Percentiles rank a stretch among this genome's conserved stretches.
Conservation (phyloP, 768 basidiomycete species). For the Lentinula edodes region DNA sequence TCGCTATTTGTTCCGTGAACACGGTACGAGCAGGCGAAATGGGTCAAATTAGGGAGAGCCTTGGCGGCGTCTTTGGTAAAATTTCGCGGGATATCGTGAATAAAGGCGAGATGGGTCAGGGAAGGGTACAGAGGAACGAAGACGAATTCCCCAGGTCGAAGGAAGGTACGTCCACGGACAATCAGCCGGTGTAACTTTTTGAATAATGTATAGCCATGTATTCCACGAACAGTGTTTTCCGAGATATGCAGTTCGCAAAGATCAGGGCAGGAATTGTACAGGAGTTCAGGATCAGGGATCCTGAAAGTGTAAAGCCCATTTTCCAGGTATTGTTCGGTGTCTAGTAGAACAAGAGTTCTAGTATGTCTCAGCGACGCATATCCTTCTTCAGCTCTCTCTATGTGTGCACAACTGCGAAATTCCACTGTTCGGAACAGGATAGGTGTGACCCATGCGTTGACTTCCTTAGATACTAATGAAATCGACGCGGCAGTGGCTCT, state of each 20-base stretch:
- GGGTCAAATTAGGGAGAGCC: not conserved
- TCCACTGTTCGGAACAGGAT: conserved; percentile 3
- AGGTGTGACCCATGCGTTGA: not conserved
- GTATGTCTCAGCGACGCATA: not conserved
- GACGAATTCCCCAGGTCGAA: conserved; percentile 1
- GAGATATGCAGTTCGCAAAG: not conserved
- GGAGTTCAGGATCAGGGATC: not conserved
- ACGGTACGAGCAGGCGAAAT: conserved; percentile 4
- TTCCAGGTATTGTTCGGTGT: not conserved
- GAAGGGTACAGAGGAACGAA: not conserved
- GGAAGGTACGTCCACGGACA: not conserved
- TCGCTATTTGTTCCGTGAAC: not conserved
- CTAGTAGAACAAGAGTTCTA: not conserved
- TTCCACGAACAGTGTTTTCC: not conserved
- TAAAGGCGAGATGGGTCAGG: conserved; percentile 3
- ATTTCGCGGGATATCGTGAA: conserved; percentile 5
- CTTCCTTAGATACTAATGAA: conserved; percentile 1
- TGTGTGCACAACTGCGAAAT: not conserved
- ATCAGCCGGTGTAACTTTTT: not conserved
- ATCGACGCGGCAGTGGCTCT: not conserved
- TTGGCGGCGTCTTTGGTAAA: not conserved
- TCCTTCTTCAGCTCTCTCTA: not conserved
- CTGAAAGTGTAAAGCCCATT: not conserved
- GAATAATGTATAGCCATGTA: not conserved
- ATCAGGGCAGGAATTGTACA: not conserved